Conservation (phyloP, 2,329 filamentous ascomycete genomes). For the Teratosphaeriaceae sp. region DNA sequence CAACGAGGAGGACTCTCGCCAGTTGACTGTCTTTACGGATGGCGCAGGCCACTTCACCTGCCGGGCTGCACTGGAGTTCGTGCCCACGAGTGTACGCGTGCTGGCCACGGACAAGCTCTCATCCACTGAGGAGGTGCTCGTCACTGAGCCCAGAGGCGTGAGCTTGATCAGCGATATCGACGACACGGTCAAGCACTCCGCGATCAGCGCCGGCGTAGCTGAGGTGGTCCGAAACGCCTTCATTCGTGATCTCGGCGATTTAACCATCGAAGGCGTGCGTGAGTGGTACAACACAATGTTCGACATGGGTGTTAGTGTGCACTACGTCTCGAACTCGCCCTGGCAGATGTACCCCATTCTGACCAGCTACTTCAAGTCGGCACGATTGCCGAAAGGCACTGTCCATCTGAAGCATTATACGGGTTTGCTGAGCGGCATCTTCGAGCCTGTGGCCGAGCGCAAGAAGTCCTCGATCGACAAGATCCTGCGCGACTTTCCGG, state of each 20-base stretch:
- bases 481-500: slow-evolving; percentile 82
- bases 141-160: slow-evolving; percentile 73
- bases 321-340: slow-evolving; percentile 98
- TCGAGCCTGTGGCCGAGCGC: slow-evolving; percentile 91
- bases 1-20: slow-evolving; percentile 74
- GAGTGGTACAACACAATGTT: slow-evolving; percentile 83
- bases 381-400: slow-evolving; percentile 76
- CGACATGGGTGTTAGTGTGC: slow-evolving; percentile 75
- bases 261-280: slow-evolving; percentile 78
- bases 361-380: slow-evolving; percentile 73
- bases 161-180: slow-evolving; percentile 97
- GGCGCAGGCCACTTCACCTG: slow-evolving; percentile 82
- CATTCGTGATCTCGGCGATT: slow-evolving; percentile 71
- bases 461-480: slow-evolving; percentile 84
- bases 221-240: slow-evolving; percentile 98
- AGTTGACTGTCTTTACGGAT: slow-evolving; percentile 77
- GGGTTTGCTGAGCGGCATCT: slow-evolving; percentile 96
- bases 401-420: slow-evolving; percentile 95
- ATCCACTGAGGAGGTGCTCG: slow-evolving; percentile 66
- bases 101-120: slow-evolving; percentile 81
- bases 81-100: slow-evolving; percentile 83
- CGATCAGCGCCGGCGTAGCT: slow-evolving; percentile 76
- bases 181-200: slow-evolving; percentile 94
- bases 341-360: slow-evolving; percentile 95
- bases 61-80: slow-evolving; percentile 75